Percentiles rank a stretch among this genome's conserved stretches.
Conservation (phyloP, 495 filamentous ascomycete genomes). For the Aspergillus wentii region DNA sequence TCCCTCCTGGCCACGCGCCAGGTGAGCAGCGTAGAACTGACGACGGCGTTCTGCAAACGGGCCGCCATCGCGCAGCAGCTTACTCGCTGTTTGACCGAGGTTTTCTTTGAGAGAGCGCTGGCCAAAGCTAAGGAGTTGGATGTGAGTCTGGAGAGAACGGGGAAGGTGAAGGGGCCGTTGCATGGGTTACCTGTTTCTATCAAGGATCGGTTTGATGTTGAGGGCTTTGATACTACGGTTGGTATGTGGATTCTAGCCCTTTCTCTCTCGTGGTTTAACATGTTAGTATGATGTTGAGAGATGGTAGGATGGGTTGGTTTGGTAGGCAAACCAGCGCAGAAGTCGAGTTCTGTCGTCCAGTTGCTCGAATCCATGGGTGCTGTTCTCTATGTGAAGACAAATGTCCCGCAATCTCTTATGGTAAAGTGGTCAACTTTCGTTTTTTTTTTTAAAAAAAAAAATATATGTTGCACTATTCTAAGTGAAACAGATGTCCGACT, state of each 20-base stretch:
- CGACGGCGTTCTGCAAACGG: slow-evolving; percentile 54
- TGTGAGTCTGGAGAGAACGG: slow-evolving; percentile 29
- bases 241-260: too few species aligned
- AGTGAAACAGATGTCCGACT: slow-evolving; percentile 47
- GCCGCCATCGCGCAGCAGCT: slow-evolving; percentile 55
- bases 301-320: slow-evolving; percentile 33
- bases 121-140: slow-evolving; percentile 36
- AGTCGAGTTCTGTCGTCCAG: slow-evolving; percentile 24
- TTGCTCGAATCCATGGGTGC: slow-evolving; percentile 36
- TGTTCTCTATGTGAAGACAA: slow-evolving; percentile 61
- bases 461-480: not conserved
- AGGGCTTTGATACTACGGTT: slow-evolving; percentile 47
- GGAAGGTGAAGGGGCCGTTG: slow-evolving; percentile 51
- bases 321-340: slow-evolving; percentile 22
- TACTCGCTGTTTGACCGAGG: slow-evolving; percentile 60
- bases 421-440: too few species aligned
- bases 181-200: slow-evolving; percentile 66
- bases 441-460: not conserved
- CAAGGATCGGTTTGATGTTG: slow-evolving; percentile 61
- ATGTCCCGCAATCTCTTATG: slow-evolving; percentile 52
- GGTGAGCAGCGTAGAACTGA: slow-evolving; percentile 41
- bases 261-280: too few species aligned
- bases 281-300: not conserved
- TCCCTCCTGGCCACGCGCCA: slow-evolving; percentile 37
- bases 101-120: slow-evolving; percentile 52